Evolutionary conservation across 2,329 filamentous ascomycete species (phyloP).

Genomic region (Cladophialophora immunda): DNA sequence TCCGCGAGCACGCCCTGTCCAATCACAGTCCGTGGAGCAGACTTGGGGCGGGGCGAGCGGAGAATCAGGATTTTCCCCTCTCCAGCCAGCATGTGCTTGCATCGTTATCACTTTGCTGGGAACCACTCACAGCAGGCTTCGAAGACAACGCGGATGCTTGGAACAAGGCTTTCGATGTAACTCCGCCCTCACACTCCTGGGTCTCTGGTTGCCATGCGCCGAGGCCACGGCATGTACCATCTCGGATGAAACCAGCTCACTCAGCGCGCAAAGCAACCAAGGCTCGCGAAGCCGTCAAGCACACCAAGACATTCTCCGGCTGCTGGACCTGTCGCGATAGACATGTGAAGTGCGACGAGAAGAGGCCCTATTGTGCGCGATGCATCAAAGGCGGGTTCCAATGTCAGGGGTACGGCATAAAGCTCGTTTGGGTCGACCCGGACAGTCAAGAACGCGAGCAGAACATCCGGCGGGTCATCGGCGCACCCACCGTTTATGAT

Average conservation of each 20-base stretch:
- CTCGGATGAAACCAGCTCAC: conserved; percentile 27
- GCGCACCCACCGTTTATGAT: conserved; percentile 30
- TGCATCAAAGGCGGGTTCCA: conserved; percentile 44
- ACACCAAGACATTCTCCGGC: conserved; percentile 37
- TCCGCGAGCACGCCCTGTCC: background rate
- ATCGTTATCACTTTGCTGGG: background rate
- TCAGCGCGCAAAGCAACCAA: conserved; percentile 24
- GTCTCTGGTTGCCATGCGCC: background rate
- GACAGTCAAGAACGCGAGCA: conserved; percentile 35
- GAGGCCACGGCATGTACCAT: conserved; percentile 16
- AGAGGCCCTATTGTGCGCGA: conserved; percentile 40
- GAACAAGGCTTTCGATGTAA: background rate
- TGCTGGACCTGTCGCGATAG: conserved; percentile 37
- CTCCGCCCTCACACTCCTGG: background rate
- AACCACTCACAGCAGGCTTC: background rate
- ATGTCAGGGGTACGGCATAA: conserved; percentile 43
- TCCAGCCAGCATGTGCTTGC: background rate
- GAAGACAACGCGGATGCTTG: background rate
- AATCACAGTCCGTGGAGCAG: background rate
- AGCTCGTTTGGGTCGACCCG: conserved; percentile 35
- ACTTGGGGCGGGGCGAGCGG: background rate
- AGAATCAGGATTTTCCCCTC: background rate
- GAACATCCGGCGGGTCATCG: conserved; percentile 35
- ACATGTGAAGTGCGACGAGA: conserved; percentile 44
- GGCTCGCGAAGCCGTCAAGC: conserved; percentile 33